phyloP scores from a whole-genome alignment of 163 green algal species.

The Scenedesmus sp. region DNA sequence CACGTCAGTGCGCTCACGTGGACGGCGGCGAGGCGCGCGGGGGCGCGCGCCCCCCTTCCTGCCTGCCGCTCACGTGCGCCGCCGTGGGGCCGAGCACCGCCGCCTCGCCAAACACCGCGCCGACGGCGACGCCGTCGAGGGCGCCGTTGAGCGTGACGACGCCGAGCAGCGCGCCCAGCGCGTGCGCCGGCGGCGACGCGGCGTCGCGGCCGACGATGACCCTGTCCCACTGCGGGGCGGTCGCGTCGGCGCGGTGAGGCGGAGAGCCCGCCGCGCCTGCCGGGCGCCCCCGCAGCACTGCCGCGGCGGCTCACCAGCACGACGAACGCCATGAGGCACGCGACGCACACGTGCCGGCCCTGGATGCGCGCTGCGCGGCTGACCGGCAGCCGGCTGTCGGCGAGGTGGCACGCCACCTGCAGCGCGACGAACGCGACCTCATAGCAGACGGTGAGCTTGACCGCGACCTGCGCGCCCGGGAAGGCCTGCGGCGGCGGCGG shows the following conservation, averaged over 20 bases:
- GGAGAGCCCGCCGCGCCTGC: too few species aligned
- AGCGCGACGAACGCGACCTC: background rate
- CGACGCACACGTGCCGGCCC: background rate
- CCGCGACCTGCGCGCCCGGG: background rate
- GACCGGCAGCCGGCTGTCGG: background rate
- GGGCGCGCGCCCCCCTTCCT: background rate
- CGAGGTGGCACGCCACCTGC: constrained; percentile 9
- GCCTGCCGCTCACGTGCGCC: constrained; percentile 1
- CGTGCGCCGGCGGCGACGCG: background rate
- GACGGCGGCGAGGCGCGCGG: background rate
- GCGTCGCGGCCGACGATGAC: background rate
- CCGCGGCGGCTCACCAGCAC: constrained; percentile 5
- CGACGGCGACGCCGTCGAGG: constrained; percentile 7
- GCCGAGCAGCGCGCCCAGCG: background rate
- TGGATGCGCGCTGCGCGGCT: constrained; percentile 15
- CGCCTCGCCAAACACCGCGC: constrained; percentile 13
- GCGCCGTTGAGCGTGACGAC: background rate
- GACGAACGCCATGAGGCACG: background rate
- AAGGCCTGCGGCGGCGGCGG: background rate
- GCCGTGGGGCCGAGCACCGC: background rate
- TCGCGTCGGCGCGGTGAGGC: too few species aligned
- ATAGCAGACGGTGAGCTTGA: constrained; percentile 7
- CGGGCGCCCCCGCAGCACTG: too few species aligned
- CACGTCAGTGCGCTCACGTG: background rate
- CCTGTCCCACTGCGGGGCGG: constrained; percentile 2